Base-by-base conservation (phyloP, 2,329 filamentous ascomycete species). In the Fusarium sp. region DNA sequence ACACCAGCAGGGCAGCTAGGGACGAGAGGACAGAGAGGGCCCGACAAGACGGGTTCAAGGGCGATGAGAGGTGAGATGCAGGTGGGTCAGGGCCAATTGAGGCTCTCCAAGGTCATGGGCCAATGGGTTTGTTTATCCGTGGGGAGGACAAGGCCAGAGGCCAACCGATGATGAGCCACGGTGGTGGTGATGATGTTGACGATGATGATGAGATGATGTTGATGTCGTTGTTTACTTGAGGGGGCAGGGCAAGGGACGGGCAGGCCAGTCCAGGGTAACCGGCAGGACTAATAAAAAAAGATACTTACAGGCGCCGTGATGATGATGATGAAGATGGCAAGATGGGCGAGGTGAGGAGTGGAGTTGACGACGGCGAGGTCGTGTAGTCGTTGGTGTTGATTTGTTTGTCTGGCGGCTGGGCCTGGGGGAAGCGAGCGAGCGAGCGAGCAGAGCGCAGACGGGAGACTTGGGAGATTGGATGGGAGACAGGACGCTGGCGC, bases 111-210 rank as follows among this genome's bases (percentile, higher is more conserved):
- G 65, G 62, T 69, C 39, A 62, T 71, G 62, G 65, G 75, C 79
- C 78, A 80, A 80, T 81, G 73, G 74, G 71, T 80, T 80, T 81
- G 79, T 81, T 80, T 80, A 81, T 77, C 73, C 76, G 69, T 47
- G 23, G 52, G 51, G 12, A 37, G 8, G 46, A 60, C 40, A 39
- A 41, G 46, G 50, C 58, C 40, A 62, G 53, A 64, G 40, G 47
- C 46, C 53, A 46, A 39, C 39, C 37, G 48, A 57, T 31, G 34
- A 50, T 10, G 51, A n/a, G n/a, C n/a, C n/a, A n/a, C n/a, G n/a
- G n/a, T n/a, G n/a, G n/a, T n/a, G 61, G 28, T 28, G 23, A n/a
- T 16, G 31, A n/a, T n/a, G 28, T 13, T 10, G 13, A 52, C 44
- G 58, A 62, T 47, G 58, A 52, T 60, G 71, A 66, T 62, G 51